Percentiles rank a stretch among this genome's conserved stretches.
phyloP scores from a whole-genome alignment of 169 alveolate genomes.

The Cryptosporidium parvum region DNA sequence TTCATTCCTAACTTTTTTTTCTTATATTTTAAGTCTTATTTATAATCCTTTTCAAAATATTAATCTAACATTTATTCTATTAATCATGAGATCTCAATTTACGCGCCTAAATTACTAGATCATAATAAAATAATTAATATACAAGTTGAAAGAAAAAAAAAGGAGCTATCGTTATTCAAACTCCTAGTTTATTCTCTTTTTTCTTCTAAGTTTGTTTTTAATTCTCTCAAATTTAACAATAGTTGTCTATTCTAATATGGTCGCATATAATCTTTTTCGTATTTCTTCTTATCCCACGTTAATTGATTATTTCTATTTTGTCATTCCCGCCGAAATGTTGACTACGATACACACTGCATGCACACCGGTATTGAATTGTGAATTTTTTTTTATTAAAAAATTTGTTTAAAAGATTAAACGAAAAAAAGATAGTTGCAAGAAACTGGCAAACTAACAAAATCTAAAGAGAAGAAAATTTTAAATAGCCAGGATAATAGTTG shows the following conservation, averaged over 20 bases:
- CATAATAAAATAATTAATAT: not conserved
- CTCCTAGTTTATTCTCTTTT: not conserved
- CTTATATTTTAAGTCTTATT: not conserved
- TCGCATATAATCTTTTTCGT: not conserved
- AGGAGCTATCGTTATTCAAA: too few relatives aligned
- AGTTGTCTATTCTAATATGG: too few relatives aligned
- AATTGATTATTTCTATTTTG: not conserved
- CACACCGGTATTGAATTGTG: slow-evolving; percentile 58
- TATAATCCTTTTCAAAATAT: not conserved
- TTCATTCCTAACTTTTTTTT: not conserved
- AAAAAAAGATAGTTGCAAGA: not conserved
- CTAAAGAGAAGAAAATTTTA: too few relatives aligned
- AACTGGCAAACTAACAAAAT: not conserved
- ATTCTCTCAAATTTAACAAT: not conserved
- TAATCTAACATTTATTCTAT: not conserved
- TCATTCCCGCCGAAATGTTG: slow-evolving; percentile 48
- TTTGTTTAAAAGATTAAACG: not conserved
- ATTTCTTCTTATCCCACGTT: not conserved
- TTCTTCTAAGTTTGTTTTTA: too few relatives aligned
- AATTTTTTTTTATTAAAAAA: not conserved
- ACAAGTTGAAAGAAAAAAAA: too few relatives aligned
- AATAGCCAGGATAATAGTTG: not conserved
- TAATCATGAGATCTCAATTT: slow-evolving; percentile 4
- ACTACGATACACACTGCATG: slow-evolving; percentile 71
- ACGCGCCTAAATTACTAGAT: slow-evolving; percentile 43